A percentile compares a stretch with the other conserved stretches of the same genome.
These are phyloP conservation scores for Kappamyces sp. DNA, from an alignment of 192 early-diverging fungal species.

Conservation along the genomic window DNA sequence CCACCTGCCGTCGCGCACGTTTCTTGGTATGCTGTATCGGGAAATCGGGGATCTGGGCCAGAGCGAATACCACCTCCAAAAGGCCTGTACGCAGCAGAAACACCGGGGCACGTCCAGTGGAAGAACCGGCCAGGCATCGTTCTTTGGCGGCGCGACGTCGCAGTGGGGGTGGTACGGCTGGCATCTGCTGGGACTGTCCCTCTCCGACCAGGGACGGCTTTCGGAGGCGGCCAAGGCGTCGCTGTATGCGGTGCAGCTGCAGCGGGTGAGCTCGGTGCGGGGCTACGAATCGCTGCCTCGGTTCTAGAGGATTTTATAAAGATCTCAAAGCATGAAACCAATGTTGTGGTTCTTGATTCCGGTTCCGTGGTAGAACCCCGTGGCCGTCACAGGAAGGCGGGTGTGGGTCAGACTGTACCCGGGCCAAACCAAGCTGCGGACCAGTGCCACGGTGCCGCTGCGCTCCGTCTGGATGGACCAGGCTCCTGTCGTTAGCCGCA, in stretches of 20 bases:
- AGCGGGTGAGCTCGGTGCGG: conserved; percentile 23
- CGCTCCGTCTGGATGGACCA: conserved; percentile 47
- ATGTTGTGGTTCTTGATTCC: conserved; percentile 46
- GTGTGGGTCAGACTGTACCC: conserved; percentile 51
- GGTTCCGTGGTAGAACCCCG: conserved; percentile 45
- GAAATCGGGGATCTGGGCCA: conserved; percentile 19
- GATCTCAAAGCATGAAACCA: conserved; percentile 47
- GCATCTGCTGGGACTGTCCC: conserved; percentile 27
- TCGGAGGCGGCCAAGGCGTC: conserved; percentile 29
- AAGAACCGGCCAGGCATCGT: conserved; percentile 19
- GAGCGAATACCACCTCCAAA: conserved; percentile 36
- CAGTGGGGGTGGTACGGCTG: conserved; percentile 40
- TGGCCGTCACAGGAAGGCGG: conserved; percentile 36
- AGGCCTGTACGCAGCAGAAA: conserved; percentile 33
- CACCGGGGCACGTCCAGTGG: conserved; percentile 35
- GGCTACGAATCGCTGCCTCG: conserved; percentile 36
- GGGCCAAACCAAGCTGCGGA: conserved; percentile 51
- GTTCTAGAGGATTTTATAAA: conserved; percentile 1
- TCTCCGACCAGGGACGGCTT: conserved; percentile 20
- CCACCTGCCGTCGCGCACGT: conserved; percentile 39
- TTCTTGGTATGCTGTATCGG: conserved; percentile 35
- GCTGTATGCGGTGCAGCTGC: conserved; percentile 27
- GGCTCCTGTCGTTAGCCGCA: conserved; percentile 27
- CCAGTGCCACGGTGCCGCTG: conserved; percentile 34
- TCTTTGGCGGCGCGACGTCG: conserved; percentile 43